Conservation (phyloP, 2,329 filamentous ascomycete genomes). For the Monilinia vaccinii-corymbosi region DNA sequence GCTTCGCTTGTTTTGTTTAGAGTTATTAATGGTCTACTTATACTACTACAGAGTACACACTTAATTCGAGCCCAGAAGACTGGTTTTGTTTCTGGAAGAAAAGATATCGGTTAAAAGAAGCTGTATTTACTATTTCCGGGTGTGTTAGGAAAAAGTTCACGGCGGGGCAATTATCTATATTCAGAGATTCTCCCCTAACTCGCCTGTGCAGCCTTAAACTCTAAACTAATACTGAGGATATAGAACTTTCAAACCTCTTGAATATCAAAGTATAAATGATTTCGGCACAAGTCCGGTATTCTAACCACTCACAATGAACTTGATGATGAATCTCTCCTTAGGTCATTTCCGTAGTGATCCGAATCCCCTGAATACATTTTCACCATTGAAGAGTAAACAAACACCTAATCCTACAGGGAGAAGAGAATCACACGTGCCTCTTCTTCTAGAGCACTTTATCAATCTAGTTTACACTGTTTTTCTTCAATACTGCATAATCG, state of each 20-base stretch:
- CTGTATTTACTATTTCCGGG: no score
- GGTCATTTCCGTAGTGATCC: background rate
- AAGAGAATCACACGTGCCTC: no score
- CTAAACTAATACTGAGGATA: background rate
- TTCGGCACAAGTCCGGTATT: background rate
- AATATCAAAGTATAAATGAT: background rate
- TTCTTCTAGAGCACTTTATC: background rate
- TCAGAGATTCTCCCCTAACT: background rate
- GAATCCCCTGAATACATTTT: no score
- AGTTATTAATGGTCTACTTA: no score
- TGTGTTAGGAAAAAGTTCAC: background rate
- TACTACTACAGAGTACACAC: no score
- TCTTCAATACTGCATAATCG: background rate
- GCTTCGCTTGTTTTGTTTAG: background rate
- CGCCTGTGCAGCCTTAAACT: background rate
- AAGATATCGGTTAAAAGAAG: background rate
- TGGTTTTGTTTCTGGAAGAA: background rate
- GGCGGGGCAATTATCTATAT: background rate
- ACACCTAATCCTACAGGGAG: background rate
- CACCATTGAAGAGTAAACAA: background rate
- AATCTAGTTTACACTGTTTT: background rate
- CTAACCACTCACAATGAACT: background rate
- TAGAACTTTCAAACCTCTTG: slow-evolving; percentile 3
- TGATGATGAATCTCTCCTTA: background rate
- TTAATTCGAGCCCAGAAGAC: background rate